Evolutionary conservation across 2,329 filamentous ascomycete genomes (phyloP).

Genomic region (Nemania serpens): DNA sequence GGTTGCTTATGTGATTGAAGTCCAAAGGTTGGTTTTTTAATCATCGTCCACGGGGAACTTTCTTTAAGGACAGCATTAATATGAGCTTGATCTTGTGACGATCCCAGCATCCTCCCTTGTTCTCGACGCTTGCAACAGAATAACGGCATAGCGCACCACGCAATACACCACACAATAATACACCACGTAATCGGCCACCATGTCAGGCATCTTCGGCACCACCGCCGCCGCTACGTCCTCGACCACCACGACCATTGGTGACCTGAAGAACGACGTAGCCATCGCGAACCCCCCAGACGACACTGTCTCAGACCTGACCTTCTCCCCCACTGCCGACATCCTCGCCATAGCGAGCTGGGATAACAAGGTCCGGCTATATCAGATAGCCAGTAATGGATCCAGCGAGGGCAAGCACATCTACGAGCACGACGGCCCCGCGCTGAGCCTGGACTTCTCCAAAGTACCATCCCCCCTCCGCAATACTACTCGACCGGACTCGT

Average conservation of each 20-base stretch:
- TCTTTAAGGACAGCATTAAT: not conserved
- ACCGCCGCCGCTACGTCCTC: slow-evolving; percentile 50
- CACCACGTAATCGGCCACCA: slow-evolving; percentile 41
- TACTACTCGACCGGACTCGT: not conserved
- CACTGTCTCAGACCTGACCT: slow-evolving; percentile 84
- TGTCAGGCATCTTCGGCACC: slow-evolving; percentile 68
- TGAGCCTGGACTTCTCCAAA: slow-evolving; percentile 86
- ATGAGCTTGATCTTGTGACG: not conserved
- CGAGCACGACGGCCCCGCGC: slow-evolving; percentile 82
- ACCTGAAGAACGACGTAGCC: slow-evolving; percentile 86
- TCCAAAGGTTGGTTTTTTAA: not conserved
- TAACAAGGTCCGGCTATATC: slow-evolving; percentile 96
- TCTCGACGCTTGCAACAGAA: too few species aligned
- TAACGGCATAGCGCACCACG: too few species aligned
- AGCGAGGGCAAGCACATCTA: slow-evolving; percentile 85
- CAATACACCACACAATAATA: too few species aligned
- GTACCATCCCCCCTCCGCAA: slow-evolving; percentile 55
- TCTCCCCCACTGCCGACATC: slow-evolving; percentile 70
- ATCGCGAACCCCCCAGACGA: slow-evolving; percentile 82
- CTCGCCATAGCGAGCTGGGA: slow-evolving; percentile 95
- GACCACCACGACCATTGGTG: slow-evolving; percentile 74
- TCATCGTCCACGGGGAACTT: not conserved
- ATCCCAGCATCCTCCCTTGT: not conserved
- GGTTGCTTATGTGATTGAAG: too few species aligned
- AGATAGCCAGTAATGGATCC: slow-evolving; percentile 77